These are phyloP conservation scores for Saccharomyces hybrid DNA, from an alignment of 1,139 yeast species.

Conservation along the genomic window DNA sequence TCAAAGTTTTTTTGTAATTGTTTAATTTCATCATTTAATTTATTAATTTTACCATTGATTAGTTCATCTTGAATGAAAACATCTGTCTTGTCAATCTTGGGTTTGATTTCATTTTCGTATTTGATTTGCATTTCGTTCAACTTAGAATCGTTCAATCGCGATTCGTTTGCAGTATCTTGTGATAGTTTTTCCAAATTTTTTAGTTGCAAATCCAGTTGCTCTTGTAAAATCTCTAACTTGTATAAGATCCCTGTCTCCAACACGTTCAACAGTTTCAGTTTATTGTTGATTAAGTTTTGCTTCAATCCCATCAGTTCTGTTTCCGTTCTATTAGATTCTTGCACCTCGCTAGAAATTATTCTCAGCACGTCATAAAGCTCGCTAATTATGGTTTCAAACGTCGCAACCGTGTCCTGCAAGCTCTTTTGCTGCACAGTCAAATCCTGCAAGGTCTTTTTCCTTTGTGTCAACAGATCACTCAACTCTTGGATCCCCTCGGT, in stretches of 20 bases:
- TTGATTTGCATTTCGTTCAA: constrained; percentile 14
- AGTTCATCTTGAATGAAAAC: constrained; percentile 21
- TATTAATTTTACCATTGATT: constrained; percentile 20
- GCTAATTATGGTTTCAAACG: constrained; percentile 36
- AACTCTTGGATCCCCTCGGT: constrained; percentile 50
- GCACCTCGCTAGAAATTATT: constrained; percentile 26
- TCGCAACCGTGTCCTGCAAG: constrained; percentile 48
- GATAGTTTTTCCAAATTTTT: constrained; percentile 13
- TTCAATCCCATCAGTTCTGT: constrained; percentile 19
- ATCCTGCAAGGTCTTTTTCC: constrained; percentile 36
- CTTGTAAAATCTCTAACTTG: constrained; percentile 20
- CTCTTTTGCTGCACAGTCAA: constrained; percentile 46
- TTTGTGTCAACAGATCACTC: constrained; percentile 39
- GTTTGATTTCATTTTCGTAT: constrained; percentile 23
- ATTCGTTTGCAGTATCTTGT: constrained; percentile 2
- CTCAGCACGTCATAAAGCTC: constrained; percentile 26
- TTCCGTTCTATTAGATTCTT: constrained; percentile 26
- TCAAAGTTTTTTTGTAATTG: constrained; percentile 16
- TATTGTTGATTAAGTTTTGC: constrained; percentile 19
- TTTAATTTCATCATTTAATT: constrained; percentile 18
- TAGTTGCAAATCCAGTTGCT: constrained; percentile 21
- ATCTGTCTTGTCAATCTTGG: constrained; percentile 21
- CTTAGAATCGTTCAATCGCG: constrained; percentile 16
- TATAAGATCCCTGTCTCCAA: constrained; percentile 18
- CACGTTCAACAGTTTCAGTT: constrained; percentile 18